phyloP scores from a whole-genome alignment of 192 early-diverging fungal genomes.

The Spizellomyces sp. region DNA sequence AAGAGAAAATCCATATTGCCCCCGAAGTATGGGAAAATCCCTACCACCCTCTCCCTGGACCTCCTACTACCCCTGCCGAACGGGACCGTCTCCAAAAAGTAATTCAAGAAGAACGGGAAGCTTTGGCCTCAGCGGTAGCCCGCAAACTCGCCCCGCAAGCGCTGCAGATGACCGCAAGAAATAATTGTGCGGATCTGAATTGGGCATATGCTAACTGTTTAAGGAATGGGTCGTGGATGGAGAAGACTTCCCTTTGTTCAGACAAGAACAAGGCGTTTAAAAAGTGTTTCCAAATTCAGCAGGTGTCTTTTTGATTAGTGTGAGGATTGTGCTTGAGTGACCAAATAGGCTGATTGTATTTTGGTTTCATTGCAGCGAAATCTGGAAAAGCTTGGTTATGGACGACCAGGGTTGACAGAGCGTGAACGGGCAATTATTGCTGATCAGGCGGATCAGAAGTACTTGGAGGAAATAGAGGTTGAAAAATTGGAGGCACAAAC shows the following conservation, averaged over 20 bases:
- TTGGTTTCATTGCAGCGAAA: constrained; percentile 12
- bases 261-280: constrained; percentile 5
- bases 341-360: neutral
- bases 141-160: neutral
- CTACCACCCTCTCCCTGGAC: constrained; percentile 26
- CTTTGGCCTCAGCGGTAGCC: constrained; percentile 4
- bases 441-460: constrained; percentile 26
- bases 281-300: constrained; percentile 18
- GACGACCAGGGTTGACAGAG: neutral
- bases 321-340: neutral
- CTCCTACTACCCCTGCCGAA: constrained; percentile 20
- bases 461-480: constrained; percentile 9
- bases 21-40: constrained; percentile 31
- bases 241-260: constrained; percentile 5
- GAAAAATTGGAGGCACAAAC: neutral
- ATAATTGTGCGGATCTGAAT: constrained; percentile 27
- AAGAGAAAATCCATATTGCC: constrained; percentile 1
- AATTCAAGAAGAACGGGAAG: constrained; percentile 11
- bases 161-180: constrained; percentile 3
- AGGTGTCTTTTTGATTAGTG: neutral
- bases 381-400: constrained; percentile 19
- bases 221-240: constrained; percentile 10
- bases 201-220: constrained; percentile 10
- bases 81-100: constrained; percentile 6
- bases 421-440: constrained; percentile 28